Conservation (phyloP, 2,329 filamentous ascomycete species). For the Dactylellina haptotyla region DNA sequence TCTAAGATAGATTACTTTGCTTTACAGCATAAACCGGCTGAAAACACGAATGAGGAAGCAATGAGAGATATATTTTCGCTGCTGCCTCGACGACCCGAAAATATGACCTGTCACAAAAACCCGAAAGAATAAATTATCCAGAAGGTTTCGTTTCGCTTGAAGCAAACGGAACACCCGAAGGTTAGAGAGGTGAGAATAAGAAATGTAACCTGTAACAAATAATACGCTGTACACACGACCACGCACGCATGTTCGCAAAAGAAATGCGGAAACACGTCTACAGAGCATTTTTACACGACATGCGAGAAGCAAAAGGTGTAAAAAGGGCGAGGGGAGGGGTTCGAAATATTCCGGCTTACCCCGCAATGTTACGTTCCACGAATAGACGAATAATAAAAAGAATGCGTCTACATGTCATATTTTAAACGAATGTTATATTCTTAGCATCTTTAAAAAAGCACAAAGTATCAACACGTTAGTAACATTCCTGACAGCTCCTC, state of each 20-base stretch:
- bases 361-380: conserved; percentile 4
- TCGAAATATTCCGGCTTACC: conserved; percentile 21
- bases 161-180: background rate
- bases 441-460: background rate
- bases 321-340: background rate
- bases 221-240: background rate
- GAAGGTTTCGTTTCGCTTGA: background rate
- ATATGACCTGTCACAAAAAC: conserved; percentile 49
- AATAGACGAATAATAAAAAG: no score
- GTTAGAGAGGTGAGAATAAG: background rate
- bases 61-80: no score
- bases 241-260: background rate
- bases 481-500: background rate
- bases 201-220: background rate
- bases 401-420: no score
- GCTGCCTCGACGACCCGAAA: no score
- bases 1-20: background rate
- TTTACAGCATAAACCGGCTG: conserved; percentile 3
- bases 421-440: no score
- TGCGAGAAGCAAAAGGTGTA: background rate
- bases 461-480: background rate
- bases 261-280: background rate
- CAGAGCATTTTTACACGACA: no score
- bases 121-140: background rate
- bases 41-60: background rate